Evolutionary conservation across 2,329 filamentous ascomycete species (phyloP).

Genomic region (Fusarium nanum): DNA sequence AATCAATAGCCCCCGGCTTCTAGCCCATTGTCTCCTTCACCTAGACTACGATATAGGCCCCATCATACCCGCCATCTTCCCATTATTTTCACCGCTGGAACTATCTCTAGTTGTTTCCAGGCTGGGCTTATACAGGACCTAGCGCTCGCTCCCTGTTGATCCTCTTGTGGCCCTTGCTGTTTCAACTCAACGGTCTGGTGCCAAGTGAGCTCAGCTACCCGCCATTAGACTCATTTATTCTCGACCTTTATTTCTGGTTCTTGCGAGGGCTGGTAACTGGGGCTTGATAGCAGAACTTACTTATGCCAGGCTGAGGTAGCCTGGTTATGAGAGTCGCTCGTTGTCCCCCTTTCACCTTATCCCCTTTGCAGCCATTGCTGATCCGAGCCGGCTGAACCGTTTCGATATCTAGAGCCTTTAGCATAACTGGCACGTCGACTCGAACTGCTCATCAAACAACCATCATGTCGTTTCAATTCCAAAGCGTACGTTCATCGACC

Average conservation of each 20-base stretch:
- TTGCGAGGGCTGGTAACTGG: conserved; percentile 7
- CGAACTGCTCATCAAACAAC: not conserved
- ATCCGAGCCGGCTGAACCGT: not conserved
- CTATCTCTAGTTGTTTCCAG: conserved; percentile 10
- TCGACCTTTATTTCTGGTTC: conserved; percentile 12
- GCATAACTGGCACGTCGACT: conserved; percentile 7
- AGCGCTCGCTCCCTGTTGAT: conserved; percentile 12
- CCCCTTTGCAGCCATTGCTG: conserved; percentile 9
- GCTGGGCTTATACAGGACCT: not conserved
- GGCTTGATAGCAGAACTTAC: not conserved
- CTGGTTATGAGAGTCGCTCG: conserved; percentile 14
- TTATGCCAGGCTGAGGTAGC: conserved; percentile 12
- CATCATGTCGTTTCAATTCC: conserved; percentile 45
- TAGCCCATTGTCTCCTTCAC: conserved; percentile 9
- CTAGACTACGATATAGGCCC: conserved; percentile 24
- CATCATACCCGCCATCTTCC: conserved; percentile 14
- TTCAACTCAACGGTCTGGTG: conserved; percentile 15
- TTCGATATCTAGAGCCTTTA: not conserved
- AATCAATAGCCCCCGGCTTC: conserved; percentile 25
- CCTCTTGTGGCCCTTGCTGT: conserved; percentile 12
- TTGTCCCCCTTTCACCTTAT: conserved; percentile 8
- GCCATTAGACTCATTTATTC: conserved; percentile 1
- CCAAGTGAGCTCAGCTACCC: conserved; percentile 12
- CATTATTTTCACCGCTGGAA: conserved; percentile 19
- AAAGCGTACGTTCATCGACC: conserved; percentile 36